Evolutionary conservation across 768 basidiomycete genomes (phyloP).

Genomic region (Boletus rubropictus): DNA sequence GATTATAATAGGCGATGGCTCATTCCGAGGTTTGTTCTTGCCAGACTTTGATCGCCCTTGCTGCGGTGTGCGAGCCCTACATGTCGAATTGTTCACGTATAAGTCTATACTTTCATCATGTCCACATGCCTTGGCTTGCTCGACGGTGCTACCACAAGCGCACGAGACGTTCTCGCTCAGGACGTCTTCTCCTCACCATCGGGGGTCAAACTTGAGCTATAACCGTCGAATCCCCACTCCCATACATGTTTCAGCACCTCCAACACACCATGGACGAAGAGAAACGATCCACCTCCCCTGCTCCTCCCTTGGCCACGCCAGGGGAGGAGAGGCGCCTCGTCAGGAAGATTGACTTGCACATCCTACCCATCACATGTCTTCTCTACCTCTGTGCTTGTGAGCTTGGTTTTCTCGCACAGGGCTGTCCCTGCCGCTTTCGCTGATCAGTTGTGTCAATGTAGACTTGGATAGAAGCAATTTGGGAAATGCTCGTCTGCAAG

Average conservation of each 20-base stretch:
- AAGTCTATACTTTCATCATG: no score
- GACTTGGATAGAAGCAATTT: conserved; percentile 70
- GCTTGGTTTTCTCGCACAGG: conserved; percentile 15
- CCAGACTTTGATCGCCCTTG: no score
- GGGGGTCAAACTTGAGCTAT: no score
- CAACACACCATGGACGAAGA: conserved; percentile 18
- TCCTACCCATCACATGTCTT: conserved; percentile 55
- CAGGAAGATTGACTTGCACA: conserved; percentile 32
- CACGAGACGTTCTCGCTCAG: not conserved
- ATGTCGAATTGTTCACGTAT: no score
- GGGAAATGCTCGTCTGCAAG: conserved; percentile 74
- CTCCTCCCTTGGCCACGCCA: conserved; percentile 19
- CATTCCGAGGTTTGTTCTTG: no score
- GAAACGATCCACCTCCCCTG: conserved; percentile 2
- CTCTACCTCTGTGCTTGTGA: conserved; percentile 72
- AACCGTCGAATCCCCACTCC: not conserved
- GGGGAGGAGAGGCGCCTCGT: conserved; percentile 35
- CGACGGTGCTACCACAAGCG: not conserved
- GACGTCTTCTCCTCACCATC: no score
- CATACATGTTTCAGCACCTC: not conserved
- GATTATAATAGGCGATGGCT: no score
- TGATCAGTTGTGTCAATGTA: conserved; percentile 5
- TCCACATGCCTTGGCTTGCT: no score
- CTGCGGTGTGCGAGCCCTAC: no score
- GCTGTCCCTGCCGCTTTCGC: not conserved